These are phyloP conservation scores for Candida qinlingensis DNA, from an alignment of 805 yeast species.

Conservation along the genomic window DNA sequence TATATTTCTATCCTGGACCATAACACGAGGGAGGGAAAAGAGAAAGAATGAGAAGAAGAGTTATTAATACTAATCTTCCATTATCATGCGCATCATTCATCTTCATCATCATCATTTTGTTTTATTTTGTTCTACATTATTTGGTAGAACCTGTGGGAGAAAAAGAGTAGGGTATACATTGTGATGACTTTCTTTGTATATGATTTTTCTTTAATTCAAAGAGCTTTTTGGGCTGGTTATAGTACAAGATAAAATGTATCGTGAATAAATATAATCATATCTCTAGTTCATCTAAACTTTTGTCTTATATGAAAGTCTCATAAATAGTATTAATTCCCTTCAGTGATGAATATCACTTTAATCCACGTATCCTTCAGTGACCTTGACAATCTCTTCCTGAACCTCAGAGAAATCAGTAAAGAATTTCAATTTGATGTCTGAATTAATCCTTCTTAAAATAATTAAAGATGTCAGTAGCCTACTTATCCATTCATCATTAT, in stretches of 20 bases:
- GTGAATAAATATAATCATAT: not conserved
- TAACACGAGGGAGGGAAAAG: too few species aligned
- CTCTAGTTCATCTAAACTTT: too few species aligned
- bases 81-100: too few species aligned
- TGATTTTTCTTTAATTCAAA: not conserved
- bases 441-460: slow-evolving; percentile 15
- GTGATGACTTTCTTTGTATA: slow-evolving; percentile 23
- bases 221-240: not conserved
- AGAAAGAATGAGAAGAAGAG: too few species aligned
- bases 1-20: too few species aligned
- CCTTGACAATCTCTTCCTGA: slow-evolving; percentile 20
- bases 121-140: too few species aligned
- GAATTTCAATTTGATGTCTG: slow-evolving; percentile 14
- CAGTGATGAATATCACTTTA: not conserved
- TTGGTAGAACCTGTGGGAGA: too few species aligned
- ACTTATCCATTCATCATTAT: slow-evolving; percentile 50
- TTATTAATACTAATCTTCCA: too few species aligned
- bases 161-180: slow-evolving; percentile 9
- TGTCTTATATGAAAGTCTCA: too few species aligned
- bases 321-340: too few species aligned
- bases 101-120: not conserved
- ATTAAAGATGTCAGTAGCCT: slow-evolving; percentile 34
- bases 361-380: slow-evolving; percentile 11
- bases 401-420: slow-evolving; percentile 22
- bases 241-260: too few species aligned